Conservation (phyloP, 805 yeast species). For the Wickerhamiella musiphila region DNA sequence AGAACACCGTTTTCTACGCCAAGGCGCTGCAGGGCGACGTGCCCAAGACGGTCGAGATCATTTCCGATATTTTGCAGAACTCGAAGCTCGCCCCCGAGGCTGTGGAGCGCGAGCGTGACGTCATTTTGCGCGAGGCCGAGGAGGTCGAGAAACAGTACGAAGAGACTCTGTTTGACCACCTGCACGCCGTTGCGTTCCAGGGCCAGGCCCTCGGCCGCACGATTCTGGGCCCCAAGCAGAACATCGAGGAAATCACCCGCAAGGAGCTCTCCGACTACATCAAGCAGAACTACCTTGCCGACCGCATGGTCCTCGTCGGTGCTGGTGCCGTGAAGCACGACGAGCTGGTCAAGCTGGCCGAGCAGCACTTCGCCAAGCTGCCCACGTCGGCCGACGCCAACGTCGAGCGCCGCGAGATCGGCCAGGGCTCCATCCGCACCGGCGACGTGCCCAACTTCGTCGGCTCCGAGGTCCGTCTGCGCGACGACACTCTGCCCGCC, state of each 20-base stretch:
- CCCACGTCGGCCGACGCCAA: constrained; percentile 32
- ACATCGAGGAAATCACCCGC: constrained; percentile 64
- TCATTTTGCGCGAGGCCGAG: constrained; percentile 88
- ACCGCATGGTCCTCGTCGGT: constrained; percentile 95
- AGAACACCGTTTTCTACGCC: constrained; percentile 92
- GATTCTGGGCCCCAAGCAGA: constrained; percentile 82
- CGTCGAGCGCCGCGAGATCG: constrained; percentile 54
- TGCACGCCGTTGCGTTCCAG: constrained; percentile 81
- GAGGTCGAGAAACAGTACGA: constrained; percentile 98
- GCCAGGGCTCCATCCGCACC: constrained; percentile 43
- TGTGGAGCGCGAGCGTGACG: constrained; percentile 91
- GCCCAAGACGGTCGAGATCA: constrained; percentile 68
- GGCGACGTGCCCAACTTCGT: constrained; percentile 58
- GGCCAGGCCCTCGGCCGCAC: constrained; percentile 93
- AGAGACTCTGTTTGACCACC: constrained; percentile 92
- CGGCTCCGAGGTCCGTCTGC: constrained; percentile 73
- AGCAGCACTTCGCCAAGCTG: constrained; percentile 40
- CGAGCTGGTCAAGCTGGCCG: constrained; percentile 59
- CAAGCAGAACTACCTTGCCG: constrained; percentile 76
- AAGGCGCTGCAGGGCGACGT: constrained; percentile 69
- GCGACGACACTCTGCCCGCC: constrained; percentile 66
- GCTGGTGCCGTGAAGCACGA: constrained; percentile 85
- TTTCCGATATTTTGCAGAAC: constrained; percentile 76
- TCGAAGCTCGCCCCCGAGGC: constrained; percentile 70
- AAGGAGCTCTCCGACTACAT: constrained; percentile 67